phyloP scores from a whole-genome alignment of 805 yeast genomes.

The Candida anglica region DNA sequence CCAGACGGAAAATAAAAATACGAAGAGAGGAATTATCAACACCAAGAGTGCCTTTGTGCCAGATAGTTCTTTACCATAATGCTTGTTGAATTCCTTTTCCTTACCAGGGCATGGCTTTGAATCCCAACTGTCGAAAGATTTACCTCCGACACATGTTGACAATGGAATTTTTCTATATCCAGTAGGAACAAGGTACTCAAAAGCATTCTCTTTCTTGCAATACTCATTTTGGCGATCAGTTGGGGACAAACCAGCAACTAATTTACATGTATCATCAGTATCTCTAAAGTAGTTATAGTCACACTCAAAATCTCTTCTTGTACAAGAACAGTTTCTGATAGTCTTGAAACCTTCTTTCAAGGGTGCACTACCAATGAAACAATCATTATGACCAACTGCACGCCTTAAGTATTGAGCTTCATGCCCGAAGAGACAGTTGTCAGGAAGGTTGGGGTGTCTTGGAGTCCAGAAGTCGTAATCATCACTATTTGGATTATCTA shows the following conservation, averaged over 20 bases:
- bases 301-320: constrained; percentile 88
- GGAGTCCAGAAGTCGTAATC: constrained; percentile 44
- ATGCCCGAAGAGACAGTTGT: constrained; percentile 41
- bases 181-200: constrained; percentile 82
- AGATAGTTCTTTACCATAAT: constrained; percentile 50
- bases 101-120: constrained; percentile 87
- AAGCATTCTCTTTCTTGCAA: constrained; percentile 53
- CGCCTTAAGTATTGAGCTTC: constrained; percentile 39
- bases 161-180: constrained; percentile 87
- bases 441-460: constrained; percentile 28
- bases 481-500: constrained; percentile 37
- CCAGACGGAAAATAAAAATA: constrained; percentile 52
- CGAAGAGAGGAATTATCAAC: constrained; percentile 54
- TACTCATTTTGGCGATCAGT: constrained; percentile 53
- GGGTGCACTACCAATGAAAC: constrained; percentile 66
- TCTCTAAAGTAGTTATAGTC: constrained; percentile 78
- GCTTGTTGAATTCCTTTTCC: constrained; percentile 54
- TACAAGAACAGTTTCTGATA: constrained; percentile 71
- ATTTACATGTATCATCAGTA: constrained; percentile 77
- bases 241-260: constrained; percentile 71
- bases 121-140: constrained; percentile 59
- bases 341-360: constrained; percentile 53
- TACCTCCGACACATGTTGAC: constrained; percentile 83
- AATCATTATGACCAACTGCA: constrained; percentile 46
- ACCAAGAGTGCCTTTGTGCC: constrained; percentile 53